Evolutionary conservation across 2,329 filamentous ascomycete species (phyloP).

Genomic region (Colletotrichum sp.): DNA sequence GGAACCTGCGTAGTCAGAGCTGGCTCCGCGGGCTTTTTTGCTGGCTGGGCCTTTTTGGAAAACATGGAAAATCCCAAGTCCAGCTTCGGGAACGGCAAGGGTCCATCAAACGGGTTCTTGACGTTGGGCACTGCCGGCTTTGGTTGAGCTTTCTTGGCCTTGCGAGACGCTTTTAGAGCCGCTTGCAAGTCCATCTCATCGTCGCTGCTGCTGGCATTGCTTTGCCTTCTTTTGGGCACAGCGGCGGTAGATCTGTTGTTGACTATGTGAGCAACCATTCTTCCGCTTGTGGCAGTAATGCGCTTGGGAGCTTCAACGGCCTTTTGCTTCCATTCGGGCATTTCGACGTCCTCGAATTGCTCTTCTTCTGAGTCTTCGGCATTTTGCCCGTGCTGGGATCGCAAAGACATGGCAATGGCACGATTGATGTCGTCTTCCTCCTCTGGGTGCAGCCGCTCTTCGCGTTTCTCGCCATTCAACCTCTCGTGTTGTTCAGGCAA

Average conservation of each 20-base stretch:
- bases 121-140: conserved; percentile 53
- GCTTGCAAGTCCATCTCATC: conserved; percentile 82
- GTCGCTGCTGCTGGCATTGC: conserved; percentile 65
- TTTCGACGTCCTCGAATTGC: conserved; percentile 56
- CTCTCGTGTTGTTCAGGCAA: conserved; percentile 24
- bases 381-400: conserved; percentile 58
- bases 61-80: conserved; percentile 70
- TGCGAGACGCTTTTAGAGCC: conserved; percentile 75
- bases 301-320: conserved; percentile 57
- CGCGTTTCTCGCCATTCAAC: conserved; percentile 30
- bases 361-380: conserved; percentile 42
- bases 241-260: conserved; percentile 74
- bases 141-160: conserved; percentile 53
- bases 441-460: conserved; percentile 43
- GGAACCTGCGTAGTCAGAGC: conserved; percentile 9
- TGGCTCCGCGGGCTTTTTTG: background rate
- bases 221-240: conserved; percentile 52
- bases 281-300: conserved; percentile 55
- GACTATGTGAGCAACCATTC: conserved; percentile 74
- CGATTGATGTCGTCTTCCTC: conserved; percentile 70
- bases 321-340: conserved; percentile 62
- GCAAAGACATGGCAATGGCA: conserved; percentile 86
- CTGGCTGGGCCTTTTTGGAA: conserved; percentile 40
- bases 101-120: conserved; percentile 74
- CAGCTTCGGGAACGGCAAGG: conserved; percentile 89